These are phyloP conservation scores for Penicillium nordicum DNA, from an alignment of 2,329 filamentous ascomycete genomes.

Conservation along the genomic window DNA sequence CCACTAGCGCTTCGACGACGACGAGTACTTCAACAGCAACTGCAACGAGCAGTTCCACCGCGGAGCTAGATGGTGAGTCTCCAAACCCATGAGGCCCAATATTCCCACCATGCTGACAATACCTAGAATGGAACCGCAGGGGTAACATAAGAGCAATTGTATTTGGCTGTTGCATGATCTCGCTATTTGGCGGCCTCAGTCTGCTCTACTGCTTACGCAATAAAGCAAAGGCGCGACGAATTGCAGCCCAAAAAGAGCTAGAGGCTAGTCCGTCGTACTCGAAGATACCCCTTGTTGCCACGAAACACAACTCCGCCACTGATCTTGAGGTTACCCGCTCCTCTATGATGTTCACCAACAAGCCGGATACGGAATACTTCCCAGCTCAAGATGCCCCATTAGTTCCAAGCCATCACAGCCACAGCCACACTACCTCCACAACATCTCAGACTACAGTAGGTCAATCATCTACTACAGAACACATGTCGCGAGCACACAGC, in stretches of 20 bases:
- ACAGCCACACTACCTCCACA: neutral
- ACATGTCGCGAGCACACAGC: neutral
- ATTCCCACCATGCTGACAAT: neutral
- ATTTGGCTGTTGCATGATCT: conserved; percentile 8
- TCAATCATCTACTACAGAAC: neutral
- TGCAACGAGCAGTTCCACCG: conserved; percentile 3
- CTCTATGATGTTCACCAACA: conserved; percentile 8
- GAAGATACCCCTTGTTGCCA: neutral
- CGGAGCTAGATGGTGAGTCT: neutral
- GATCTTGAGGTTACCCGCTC: conserved; percentile 3
- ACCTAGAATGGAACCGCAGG: conserved; percentile 5
- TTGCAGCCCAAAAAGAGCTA: conserved; percentile 7
- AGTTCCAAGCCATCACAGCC: neutral
- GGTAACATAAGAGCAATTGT: conserved; percentile 15
- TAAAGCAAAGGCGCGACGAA: conserved; percentile 10
- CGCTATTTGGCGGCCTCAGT: conserved; percentile 9
- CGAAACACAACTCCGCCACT: neutral
- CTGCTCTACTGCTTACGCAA: conserved; percentile 4
- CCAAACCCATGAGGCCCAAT: too few species aligned
- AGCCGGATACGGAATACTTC: neutral
- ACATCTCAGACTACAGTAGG: neutral
- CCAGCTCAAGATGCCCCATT: neutral
- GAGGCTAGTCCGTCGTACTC: neutral
- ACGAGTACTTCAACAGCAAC: conserved; percentile 6
- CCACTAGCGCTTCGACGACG: neutral